Base-by-base conservation (phyloP, 805 yeast genomes). In the Saccharomycopsis babjevae region DNA sequence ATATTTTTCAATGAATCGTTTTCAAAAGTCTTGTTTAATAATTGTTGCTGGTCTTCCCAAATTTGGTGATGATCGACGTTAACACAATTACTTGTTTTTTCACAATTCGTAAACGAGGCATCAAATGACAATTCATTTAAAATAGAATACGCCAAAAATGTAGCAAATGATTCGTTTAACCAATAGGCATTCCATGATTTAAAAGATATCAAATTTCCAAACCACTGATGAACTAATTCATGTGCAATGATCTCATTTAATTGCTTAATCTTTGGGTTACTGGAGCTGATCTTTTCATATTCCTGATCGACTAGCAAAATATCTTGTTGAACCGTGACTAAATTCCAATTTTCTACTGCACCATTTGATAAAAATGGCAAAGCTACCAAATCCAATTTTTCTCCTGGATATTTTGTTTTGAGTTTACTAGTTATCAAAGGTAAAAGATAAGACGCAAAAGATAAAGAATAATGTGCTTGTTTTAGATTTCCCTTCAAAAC, bases 331-430 rank as follows among this genome's bases (percentile, higher is more conserved):
- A 85, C 76, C 1, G 86, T 81, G 57, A 88, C 77, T 72, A 86
- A 72, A 3, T 89, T 88, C 81, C 86, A 84, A 69, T 88, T 87
- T 69, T 88, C 96, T 84, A 86, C 88, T 1, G 89, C 96, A 62
- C 88, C 88, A 69, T 87, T 93, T 34, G 83, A 77, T 60, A 88
- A 74, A 66, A 83, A 85, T 10, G 94, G 94, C 8, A 88, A 70
- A 0, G 88, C 81, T 3, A 84, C 81, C 56, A 88, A 72, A 68
- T 88, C 94, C 30, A 88, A 71, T 66, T 88, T 88, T 1, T 76
- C 72, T 61, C 85, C 71, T 1, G 93, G 93, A 67, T 77, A 86
- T 0, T 68, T 65, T 13, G 66, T 67, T 10, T 76, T 74, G 57
- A 86, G 78, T 38, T 76, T 73, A 0, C 69, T 56, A 57, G 77